Evolutionary conservation across 2,329 filamentous ascomycete genomes (phyloP).

Genomic region (Botryotinia globosa): DNA sequence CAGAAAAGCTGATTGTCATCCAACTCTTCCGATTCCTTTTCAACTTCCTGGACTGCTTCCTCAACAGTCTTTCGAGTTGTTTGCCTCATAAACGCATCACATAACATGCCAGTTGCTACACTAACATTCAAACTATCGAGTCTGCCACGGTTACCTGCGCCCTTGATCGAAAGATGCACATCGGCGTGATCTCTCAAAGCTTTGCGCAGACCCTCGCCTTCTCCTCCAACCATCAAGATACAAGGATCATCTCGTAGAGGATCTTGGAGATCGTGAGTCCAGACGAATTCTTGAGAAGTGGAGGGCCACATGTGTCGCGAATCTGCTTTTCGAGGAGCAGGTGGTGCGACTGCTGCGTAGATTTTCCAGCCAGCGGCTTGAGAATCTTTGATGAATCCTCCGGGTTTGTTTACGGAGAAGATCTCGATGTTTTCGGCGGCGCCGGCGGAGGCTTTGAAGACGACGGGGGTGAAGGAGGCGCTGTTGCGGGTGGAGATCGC

Average conservation of each 20-base stretch:
- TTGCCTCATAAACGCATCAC: slow-evolving; percentile 60
- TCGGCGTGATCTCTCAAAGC: slow-evolving; percentile 66
- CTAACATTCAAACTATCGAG: slow-evolving; percentile 94
- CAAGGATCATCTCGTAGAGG: slow-evolving; percentile 62
- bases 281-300: slow-evolving; percentile 36
- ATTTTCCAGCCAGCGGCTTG: slow-evolving; percentile 74
- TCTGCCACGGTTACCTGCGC: slow-evolving; percentile 44
- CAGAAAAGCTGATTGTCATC: slow-evolving; percentile 15
- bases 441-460: slow-evolving; percentile 84
- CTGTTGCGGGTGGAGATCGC: slow-evolving; percentile 71
- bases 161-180: slow-evolving; percentile 62
- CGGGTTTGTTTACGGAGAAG: slow-evolving; percentile 65
- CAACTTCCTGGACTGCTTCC: slow-evolving; percentile 11
- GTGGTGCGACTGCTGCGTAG: slow-evolving; percentile 67
- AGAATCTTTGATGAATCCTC: slow-evolving; percentile 67
- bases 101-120: slow-evolving; percentile 77
- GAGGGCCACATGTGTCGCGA: slow-evolving; percentile 10
- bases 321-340: slow-evolving; percentile 38
- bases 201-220: slow-evolving; percentile 70
- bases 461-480: slow-evolving; percentile 70
- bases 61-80: not conserved
- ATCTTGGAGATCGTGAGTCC: slow-evolving; percentile 51
- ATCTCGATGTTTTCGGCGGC: slow-evolving; percentile 78
- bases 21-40: slow-evolving; percentile 6
- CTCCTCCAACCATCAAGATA: slow-evolving; percentile 79